phyloP scores from a whole-genome alignment of 2,329 filamentous ascomycete genomes.

The Trichothecium roseum region DNA sequence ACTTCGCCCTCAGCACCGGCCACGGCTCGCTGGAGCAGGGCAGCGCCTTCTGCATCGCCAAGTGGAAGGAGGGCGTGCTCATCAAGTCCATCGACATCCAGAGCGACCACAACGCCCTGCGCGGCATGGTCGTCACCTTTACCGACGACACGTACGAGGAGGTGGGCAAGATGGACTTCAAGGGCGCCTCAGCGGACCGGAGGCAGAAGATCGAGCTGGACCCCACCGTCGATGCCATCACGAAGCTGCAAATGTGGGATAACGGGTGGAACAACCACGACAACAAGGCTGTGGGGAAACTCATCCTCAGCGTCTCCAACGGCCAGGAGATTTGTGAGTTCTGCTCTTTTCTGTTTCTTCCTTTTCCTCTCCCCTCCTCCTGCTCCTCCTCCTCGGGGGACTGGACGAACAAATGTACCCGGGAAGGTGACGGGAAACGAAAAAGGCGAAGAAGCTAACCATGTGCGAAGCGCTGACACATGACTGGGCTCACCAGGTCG shows the following conservation, averaged over 20 bases:
- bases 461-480: too few species aligned
- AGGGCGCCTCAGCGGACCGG: background rate
- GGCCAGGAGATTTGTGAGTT: background rate
- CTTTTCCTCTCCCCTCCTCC: too few species aligned
- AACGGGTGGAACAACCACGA: constrained; percentile 1
- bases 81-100: background rate
- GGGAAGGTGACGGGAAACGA: too few species aligned
- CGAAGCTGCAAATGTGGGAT: background rate
- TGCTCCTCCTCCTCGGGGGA: too few species aligned
- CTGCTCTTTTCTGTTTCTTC: too few species aligned
- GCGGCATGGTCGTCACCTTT: constrained; percentile 1
- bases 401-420: too few species aligned
- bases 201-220: constrained; percentile 1
- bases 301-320: background rate
- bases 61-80: constrained; percentile 2
- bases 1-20: background rate
- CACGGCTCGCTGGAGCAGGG: background rate
- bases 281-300: background rate
- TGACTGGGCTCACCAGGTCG: too few species aligned
- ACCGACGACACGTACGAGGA: constrained; percentile 1
- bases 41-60: constrained; percentile 1
- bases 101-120: background rate
- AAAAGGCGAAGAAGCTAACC: too few species aligned
- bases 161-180: constrained; percentile 1
- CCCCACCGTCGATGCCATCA: background rate